Evolutionary conservation across 1,284 basidiomycete genomes (phyloP), one percentile per base, ranked within the genome.

Genomic region (Cryptococcus hybrid): DNA sequence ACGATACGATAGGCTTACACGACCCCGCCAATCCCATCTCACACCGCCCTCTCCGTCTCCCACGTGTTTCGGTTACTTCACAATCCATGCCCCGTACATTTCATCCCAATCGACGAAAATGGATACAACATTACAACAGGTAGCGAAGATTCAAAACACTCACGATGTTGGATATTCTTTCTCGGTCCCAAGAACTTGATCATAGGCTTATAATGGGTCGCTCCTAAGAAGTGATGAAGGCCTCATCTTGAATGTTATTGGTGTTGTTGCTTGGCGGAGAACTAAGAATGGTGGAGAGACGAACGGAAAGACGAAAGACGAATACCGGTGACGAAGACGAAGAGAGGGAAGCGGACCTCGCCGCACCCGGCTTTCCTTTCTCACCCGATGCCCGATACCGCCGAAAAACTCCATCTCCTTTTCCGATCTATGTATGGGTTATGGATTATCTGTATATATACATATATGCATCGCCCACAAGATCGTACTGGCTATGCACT

Each of bases 151-250:
- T 24, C 24, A 24, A 24, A 34, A 73, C 84, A 68, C 61, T 88
- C 86, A 78, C 57, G 78, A 58, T 67, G 53, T 48, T 81, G 76
- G 34, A 85, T 82, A 80, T 83, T 85, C 47, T 79, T 73, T 34
- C 88, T 83, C 78, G 84, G 88, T 53, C 90, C 90, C 15, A 91
- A 54, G 74, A 92, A 92, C 68, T 82, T 84, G 60, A 92, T 92
- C 73, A 90, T 85, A 35, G 90, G 90, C 60, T 74, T 82, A 69
- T 67, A 64, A 39, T 65, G 54, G 7, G 55, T 57, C 45, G 72
- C 71, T n/a, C 42, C 64, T 58, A 46, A 66, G 63, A 44, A 72
- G 37, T 38, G 59, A 39, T 15, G 70, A 62, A 38, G 64, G 55
- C 55, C 63, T 59, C 73, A 75, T 74, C 36, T 51, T 69, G 8